These are phyloP conservation scores for Rhododendron williamsianum DNA, from an alignment of 148 eudicot genomes.

Conservation along the genomic window DNA sequence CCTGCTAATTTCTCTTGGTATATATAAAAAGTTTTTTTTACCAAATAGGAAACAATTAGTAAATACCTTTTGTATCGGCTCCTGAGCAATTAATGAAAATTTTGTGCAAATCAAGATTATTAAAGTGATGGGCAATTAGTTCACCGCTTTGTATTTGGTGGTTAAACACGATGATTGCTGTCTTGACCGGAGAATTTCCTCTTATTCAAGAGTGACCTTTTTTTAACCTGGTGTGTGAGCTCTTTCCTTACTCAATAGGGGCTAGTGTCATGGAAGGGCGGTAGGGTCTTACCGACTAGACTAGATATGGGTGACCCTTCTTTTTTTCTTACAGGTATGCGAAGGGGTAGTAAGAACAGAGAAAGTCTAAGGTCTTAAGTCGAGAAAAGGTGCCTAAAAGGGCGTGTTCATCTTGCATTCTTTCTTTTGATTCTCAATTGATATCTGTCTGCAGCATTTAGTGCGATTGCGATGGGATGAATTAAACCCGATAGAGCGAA, in stretches of 20 bases:
- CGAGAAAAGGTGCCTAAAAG: background rate
- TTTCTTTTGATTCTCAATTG: background rate
- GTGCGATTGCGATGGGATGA: constrained; percentile 97
- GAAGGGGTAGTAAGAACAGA: background rate
- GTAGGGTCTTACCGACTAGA: background rate
- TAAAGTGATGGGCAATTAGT: background rate
- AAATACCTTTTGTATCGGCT: background rate
- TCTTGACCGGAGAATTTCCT: background rate
- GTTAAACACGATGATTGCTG: background rate
- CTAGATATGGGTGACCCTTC: background rate
- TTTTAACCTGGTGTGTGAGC: background rate
- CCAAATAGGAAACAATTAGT: background rate
- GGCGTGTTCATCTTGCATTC: background rate
- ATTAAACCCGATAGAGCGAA: constrained; percentile 48
- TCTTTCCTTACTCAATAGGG: background rate
- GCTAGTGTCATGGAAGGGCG: background rate
- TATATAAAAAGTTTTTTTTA: background rate
- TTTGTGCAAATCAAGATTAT: background rate
- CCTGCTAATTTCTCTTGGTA: background rate
- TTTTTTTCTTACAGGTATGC: background rate
- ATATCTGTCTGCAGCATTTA: constrained; percentile 56
- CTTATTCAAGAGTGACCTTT: background rate
- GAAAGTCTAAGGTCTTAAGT: background rate
- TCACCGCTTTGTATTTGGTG: background rate
- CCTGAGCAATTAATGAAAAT: background rate